Conservation (phyloP, 2,329 filamentous ascomycete genomes). For the Pseudovirgaria hyperparasitica region DNA sequence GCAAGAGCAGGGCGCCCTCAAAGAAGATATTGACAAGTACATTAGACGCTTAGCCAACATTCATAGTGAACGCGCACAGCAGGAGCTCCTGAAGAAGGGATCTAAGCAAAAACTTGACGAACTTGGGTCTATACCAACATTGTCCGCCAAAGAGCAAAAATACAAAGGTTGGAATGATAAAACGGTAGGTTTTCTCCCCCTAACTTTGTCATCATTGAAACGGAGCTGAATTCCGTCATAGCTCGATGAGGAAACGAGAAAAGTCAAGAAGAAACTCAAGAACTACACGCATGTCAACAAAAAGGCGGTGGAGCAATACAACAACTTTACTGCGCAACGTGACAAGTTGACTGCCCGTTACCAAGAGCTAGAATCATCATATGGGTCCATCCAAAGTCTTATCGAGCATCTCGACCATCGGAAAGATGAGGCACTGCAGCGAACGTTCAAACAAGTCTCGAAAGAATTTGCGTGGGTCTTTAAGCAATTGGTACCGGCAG, state of each 20-base stretch:
- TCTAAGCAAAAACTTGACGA: too few species aligned
- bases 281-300: constrained; percentile 99
- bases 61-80: too few species aligned
- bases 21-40: too few species aligned
- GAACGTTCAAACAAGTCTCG: constrained; percentile 96
- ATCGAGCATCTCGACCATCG: constrained; percentile 86
- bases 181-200: constrained; percentile 39
- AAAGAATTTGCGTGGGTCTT: constrained; percentile 89
- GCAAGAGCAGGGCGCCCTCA: constrained; percentile 58
- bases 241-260: constrained; percentile 59
- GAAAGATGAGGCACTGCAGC: constrained; percentile 96
- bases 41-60: too few species aligned
- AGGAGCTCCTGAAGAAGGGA: too few species aligned
- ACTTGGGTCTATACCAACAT: too few species aligned
- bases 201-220: constrained; percentile 9
- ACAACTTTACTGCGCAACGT: constrained; percentile 86
- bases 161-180: constrained; percentile 76
- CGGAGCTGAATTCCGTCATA: constrained; percentile 13
- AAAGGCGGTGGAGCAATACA: constrained; percentile 98
- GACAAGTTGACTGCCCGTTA: constrained; percentile 76
- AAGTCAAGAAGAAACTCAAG: constrained; percentile 84
- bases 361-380: constrained; percentile 74
- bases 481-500: constrained; percentile 86
- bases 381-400: constrained; percentile 79
- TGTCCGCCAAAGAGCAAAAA: constrained; percentile 45